Evolutionary conservation across 306 rosid genomes (phyloP).

Genomic region (Vigna nakashimae): DNA sequence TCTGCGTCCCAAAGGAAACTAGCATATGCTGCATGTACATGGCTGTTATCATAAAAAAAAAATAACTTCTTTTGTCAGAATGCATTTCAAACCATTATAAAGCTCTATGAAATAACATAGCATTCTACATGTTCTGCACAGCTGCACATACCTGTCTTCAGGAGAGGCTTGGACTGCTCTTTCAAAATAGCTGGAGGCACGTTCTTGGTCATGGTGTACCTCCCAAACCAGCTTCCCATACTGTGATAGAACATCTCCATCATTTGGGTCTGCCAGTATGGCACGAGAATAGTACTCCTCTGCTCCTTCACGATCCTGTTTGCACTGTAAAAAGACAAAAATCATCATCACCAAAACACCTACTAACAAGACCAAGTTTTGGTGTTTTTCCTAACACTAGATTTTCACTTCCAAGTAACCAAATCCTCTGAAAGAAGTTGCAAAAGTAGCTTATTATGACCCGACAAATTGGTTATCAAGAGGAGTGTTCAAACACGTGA

Average conservation of each 20-base stretch:
- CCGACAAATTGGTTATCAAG: neutral
- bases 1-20: constrained; percentile 87
- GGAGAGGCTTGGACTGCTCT: constrained; percentile 86
- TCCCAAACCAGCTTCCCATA: constrained; percentile 90
- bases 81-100: neutral
- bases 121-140: neutral
- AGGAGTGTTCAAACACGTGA: too few species aligned
- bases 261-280: constrained; percentile 73
- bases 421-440: neutral
- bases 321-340: constrained; percentile 53
- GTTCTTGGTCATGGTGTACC: constrained; percentile 66
- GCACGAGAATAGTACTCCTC: constrained; percentile 83
- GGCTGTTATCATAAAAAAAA: constrained; percentile 58
- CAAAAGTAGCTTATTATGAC: neutral
- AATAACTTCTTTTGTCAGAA: constrained; percentile 15
- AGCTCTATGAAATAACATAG: neutral
- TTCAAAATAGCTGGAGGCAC: constrained; percentile 75
- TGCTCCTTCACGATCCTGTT: constrained; percentile 62
- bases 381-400: neutral
- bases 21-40: constrained; percentile 90
- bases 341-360: constrained; percentile 33
- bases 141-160: constrained; percentile 63
- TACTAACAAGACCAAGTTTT: constrained; percentile 3
- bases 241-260: constrained; percentile 76
- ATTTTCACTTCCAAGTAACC: neutral